These are phyloP conservation scores for Magnolia officinalis DNA, from an alignment of 164 flowering plant genomes.

Conservation along the genomic window DNA sequence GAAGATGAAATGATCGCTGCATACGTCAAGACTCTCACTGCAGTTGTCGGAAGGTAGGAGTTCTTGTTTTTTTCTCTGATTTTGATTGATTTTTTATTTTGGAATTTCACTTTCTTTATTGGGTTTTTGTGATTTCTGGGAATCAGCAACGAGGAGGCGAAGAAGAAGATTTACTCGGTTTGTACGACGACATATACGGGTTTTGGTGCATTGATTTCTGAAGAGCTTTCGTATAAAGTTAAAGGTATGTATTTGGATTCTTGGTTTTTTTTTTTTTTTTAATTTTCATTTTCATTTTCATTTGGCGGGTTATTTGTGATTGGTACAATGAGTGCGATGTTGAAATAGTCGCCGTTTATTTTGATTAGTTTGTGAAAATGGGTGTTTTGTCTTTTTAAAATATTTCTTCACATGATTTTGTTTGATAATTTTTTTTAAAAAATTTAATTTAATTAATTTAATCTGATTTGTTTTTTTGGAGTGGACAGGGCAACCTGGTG, in stretches of 20 bases:
- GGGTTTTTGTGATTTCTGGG: neutral
- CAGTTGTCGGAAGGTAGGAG: conserved; percentile 65
- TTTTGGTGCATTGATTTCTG: conserved; percentile 87
- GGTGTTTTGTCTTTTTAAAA: neutral
- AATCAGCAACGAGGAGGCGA: conserved; percentile 90
- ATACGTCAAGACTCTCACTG: conserved; percentile 82
- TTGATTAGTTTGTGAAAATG: neutral
- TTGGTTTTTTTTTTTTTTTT: neutral
- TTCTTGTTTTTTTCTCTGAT: neutral
- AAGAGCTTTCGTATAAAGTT: conserved; percentile 85
- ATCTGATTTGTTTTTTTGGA: neutral
- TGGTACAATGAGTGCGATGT: neutral
- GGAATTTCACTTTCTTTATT: conserved; percentile 7
- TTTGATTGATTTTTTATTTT: neutral
- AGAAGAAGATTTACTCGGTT: conserved; percentile 92
- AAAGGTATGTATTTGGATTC: conserved; percentile 49
- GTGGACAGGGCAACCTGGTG: conserved; percentile 69
- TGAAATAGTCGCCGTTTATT: neutral
- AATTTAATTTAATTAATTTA: neutral
- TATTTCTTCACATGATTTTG: neutral
- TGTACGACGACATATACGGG: conserved; percentile 85
- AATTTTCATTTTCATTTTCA: neutral
- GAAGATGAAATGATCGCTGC: conserved; percentile 72
- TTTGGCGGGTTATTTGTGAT: neutral
- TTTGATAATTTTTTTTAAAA: neutral